Conservation (phyloP, 2,329 filamentous ascomycete species). For the Cadophora sp. region DNA sequence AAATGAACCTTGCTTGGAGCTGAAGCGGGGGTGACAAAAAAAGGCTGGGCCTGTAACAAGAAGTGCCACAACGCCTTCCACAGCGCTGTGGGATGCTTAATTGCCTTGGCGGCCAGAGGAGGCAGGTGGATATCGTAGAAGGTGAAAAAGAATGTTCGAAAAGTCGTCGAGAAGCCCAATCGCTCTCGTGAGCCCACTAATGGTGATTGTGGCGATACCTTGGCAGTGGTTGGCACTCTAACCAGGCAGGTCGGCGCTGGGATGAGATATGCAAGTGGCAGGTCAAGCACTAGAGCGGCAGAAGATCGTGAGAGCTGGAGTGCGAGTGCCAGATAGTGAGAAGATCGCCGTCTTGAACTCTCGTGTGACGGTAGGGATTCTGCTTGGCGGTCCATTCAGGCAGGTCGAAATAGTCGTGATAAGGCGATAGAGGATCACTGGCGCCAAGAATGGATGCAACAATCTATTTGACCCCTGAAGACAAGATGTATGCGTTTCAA, state of each 20-base stretch:
- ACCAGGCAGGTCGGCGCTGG: conserved; percentile 6
- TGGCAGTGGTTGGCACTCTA: not conserved
- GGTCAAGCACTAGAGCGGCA: conserved; percentile 1
- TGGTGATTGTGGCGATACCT: conserved; percentile 5
- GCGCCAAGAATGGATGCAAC: conserved; percentile 2
- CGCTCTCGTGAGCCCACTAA: not conserved
- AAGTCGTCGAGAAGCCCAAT: conserved; percentile 3
- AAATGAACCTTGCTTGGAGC: not conserved
- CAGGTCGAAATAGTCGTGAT: conserved; percentile 5
- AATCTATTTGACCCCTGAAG: conserved; percentile 9
- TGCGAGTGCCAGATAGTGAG: conserved; percentile 10
- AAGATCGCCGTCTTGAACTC: conserved; percentile 11
- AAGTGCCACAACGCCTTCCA: conserved; percentile 11
- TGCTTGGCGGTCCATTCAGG: conserved; percentile 10
- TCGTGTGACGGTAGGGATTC: conserved; percentile 10
- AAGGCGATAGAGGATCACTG: conserved; percentile 9
- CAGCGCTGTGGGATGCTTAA: conserved; percentile 14
- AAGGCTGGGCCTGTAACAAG: conserved; percentile 14
- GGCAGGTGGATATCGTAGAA: not conserved
- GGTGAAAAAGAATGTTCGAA: not conserved
- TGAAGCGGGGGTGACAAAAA: not conserved
- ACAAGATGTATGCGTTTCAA: not conserved
- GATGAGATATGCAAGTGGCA: conserved; percentile 5
- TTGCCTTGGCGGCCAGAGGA: conserved; percentile 1
- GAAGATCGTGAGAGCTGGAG: not conserved